These are phyloP conservation scores for Tricholoma hemisulphureum DNA, from an alignment of 768 basidiomycete species.

Conservation along the genomic window DNA sequence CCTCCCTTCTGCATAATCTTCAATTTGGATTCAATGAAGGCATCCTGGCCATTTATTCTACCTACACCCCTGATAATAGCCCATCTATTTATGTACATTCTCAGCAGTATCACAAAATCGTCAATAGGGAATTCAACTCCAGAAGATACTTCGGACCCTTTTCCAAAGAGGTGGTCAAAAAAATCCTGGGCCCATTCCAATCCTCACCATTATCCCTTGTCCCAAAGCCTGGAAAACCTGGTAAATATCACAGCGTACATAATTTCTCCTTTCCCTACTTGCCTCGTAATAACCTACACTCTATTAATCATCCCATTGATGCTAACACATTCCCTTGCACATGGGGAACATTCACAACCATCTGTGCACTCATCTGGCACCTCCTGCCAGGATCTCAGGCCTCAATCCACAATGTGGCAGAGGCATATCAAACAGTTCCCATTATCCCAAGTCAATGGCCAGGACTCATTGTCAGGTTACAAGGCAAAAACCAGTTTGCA, in stretches of 20 bases:
- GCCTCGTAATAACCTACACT: slow-evolving; percentile 8
- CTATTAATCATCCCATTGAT: slow-evolving; percentile 34
- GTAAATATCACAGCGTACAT: slow-evolving; percentile 33
- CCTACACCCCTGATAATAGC: slow-evolving; percentile 33
- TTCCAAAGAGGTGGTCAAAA: slow-evolving; percentile 21
- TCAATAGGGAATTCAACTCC: slow-evolving; percentile 21
- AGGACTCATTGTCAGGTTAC: no score
- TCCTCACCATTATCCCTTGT: no score
- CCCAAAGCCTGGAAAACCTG: slow-evolving; percentile 32
- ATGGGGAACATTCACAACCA: slow-evolving; percentile 35
- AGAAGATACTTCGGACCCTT: slow-evolving; percentile 34
- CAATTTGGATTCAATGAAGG: slow-evolving; percentile 32
- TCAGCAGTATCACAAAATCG: slow-evolving; percentile 15
- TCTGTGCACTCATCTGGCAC: slow-evolving; percentile 26
- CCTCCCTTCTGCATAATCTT: slow-evolving; percentile 21
- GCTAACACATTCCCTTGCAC: no score
- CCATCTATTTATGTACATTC: slow-evolving; percentile 13
- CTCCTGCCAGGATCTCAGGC: slow-evolving; percentile 39
- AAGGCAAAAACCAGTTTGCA: no score
- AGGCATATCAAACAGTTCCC: slow-evolving; percentile 36
- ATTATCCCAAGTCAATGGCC: slow-evolving; percentile 20
- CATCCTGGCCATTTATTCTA: slow-evolving; percentile 28
- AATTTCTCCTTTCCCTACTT: slow-evolving; percentile 32
- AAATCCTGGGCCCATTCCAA: slow-evolving; percentile 37
- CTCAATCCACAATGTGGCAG: slow-evolving; percentile 34